Percentiles rank a stretch among this genome's conserved stretches.
Evolutionary conservation across 768 basidiomycete genomes (phyloP).

Genomic region (Mycena belliarum): DNA sequence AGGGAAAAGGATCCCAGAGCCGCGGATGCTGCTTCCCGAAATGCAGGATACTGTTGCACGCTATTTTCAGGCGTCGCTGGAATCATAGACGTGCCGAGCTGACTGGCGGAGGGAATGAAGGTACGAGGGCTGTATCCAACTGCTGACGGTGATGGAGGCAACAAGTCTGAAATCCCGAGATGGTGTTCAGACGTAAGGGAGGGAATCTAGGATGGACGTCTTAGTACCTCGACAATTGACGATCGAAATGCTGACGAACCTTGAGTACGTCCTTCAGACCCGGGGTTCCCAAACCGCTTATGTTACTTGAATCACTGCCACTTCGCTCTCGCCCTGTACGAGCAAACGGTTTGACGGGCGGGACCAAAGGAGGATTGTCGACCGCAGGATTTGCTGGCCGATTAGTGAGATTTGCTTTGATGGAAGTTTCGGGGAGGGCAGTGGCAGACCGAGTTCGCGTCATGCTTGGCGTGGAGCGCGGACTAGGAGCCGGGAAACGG

Average conservation of each 20-base stretch:
- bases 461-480: slow-evolving; percentile 34
- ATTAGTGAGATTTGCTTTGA: slow-evolving; percentile 7
- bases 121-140: slow-evolving; percentile 38
- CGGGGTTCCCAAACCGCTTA: slow-evolving; percentile 43
- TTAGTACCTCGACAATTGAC: background rate
- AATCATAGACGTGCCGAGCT: slow-evolving; percentile 32
- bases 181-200: slow-evolving; percentile 70
- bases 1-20: slow-evolving; percentile 35
- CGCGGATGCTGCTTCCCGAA: slow-evolving; percentile 25
- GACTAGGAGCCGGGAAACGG: slow-evolving; percentile 25
- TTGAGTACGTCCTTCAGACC: slow-evolving; percentile 75
- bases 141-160: slow-evolving; percentile 73
- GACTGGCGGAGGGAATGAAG: slow-evolving; percentile 39
- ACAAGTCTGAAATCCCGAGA: slow-evolving; percentile 64
- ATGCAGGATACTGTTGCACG: slow-evolving; percentile 21
- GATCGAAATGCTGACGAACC: slow-evolving; percentile 37
- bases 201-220: slow-evolving; percentile 48
- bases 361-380: slow-evolving; percentile 32
- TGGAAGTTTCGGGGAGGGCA: slow-evolving; percentile 34
- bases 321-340: slow-evolving; percentile 44
- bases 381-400: background rate
- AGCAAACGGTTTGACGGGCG: slow-evolving; percentile 50
- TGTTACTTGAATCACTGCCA: slow-evolving; percentile 44
- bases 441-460: slow-evolving; percentile 46
- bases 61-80: slow-evolving; percentile 22